phyloP scores from a whole-genome alignment of 2,329 filamentous ascomycete species.

The Remersonia thermophila region DNA sequence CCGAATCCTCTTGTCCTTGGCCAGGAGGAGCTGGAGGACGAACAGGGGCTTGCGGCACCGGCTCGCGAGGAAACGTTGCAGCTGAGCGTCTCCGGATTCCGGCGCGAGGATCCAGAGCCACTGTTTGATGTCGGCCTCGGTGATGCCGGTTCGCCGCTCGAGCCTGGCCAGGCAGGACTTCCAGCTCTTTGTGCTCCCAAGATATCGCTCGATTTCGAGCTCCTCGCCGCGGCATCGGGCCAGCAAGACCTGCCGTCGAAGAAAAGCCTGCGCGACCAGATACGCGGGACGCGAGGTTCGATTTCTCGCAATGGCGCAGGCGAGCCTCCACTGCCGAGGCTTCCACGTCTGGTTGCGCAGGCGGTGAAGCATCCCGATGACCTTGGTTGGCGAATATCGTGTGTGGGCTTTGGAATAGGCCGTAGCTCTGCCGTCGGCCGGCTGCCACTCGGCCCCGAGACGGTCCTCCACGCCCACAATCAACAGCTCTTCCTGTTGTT shows the following conservation, averaged over 20 bases:
- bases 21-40: constrained; percentile 25
- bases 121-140: constrained; percentile 23
- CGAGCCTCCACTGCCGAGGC: constrained; percentile 5
- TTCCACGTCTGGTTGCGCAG: constrained; percentile 5
- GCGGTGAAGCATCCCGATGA: constrained; percentile 9
- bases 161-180: constrained; percentile 19
- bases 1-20: constrained; percentile 23
- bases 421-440: constrained; percentile 1
- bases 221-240: constrained; percentile 11
- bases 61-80: constrained; percentile 25
- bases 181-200: constrained; percentile 17
- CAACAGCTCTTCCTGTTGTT: constrained; percentile 11
- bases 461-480: constrained; percentile 5
- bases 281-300: constrained; percentile 8
- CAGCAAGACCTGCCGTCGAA: constrained; percentile 7
- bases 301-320: constrained; percentile 10
- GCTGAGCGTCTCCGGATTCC: constrained; percentile 23
- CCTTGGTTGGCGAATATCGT: constrained; percentile 10
- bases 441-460: constrained; percentile 5
- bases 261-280: constrained; percentile 9
- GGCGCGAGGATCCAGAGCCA: constrained; percentile 31
- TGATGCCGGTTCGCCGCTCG: constrained; percentile 23
- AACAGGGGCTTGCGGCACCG: constrained; percentile 28
- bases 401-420: constrained; percentile 5
- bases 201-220: constrained; percentile 10